Percentiles rank a stretch among this genome's conserved stretches.
Conservation (phyloP, 2,329 filamentous ascomycete genomes). For the Fusarium goolgardi region DNA sequence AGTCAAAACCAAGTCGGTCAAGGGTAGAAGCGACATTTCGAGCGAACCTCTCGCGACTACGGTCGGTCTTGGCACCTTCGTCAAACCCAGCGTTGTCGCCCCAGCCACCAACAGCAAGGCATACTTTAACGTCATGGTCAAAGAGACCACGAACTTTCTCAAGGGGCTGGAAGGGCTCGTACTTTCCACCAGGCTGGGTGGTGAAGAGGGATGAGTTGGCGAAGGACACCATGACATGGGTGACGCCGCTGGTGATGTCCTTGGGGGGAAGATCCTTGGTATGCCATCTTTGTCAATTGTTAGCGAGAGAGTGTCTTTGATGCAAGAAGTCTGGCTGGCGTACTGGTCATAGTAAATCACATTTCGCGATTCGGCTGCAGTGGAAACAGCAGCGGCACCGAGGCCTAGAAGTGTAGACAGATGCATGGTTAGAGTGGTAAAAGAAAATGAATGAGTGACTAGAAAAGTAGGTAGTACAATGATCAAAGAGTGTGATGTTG, state of each 20-base stretch:
- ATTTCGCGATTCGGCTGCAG: slow-evolving; percentile 44
- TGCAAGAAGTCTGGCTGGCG: slow-evolving; percentile 21
- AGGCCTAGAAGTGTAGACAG: slow-evolving; percentile 1
- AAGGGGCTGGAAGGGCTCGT: slow-evolving; percentile 66
- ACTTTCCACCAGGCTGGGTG: slow-evolving; percentile 52
- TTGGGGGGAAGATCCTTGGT: slow-evolving; percentile 51
- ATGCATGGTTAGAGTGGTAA: slow-evolving; percentile 2
- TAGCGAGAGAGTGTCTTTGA: not conserved
- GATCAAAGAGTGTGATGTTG: not conserved
- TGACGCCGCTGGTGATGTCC: slow-evolving; percentile 58
- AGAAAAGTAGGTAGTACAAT: not conserved
- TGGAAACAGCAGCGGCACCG: not conserved
- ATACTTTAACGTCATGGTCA: slow-evolving; percentile 64
- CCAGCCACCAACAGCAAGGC: slow-evolving; percentile 75
- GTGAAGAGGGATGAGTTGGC: slow-evolving; percentile 64
- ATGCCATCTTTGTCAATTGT: slow-evolving; percentile 55
- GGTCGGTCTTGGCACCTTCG: slow-evolving; percentile 59
- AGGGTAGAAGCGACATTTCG: slow-evolving; percentile 67
- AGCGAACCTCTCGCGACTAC: slow-evolving; percentile 64
- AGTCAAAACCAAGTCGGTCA: slow-evolving; percentile 67
- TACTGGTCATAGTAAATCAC: slow-evolving; percentile 62
- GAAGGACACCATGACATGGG: slow-evolving; percentile 67
- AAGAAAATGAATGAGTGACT: not conserved
- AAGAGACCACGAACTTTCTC: slow-evolving; percentile 64
- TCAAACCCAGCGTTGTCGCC: slow-evolving; percentile 69